These are phyloP conservation scores for Penicillium decumbens DNA, from an alignment of 2,329 filamentous ascomycete species.

Conservation along the genomic window DNA sequence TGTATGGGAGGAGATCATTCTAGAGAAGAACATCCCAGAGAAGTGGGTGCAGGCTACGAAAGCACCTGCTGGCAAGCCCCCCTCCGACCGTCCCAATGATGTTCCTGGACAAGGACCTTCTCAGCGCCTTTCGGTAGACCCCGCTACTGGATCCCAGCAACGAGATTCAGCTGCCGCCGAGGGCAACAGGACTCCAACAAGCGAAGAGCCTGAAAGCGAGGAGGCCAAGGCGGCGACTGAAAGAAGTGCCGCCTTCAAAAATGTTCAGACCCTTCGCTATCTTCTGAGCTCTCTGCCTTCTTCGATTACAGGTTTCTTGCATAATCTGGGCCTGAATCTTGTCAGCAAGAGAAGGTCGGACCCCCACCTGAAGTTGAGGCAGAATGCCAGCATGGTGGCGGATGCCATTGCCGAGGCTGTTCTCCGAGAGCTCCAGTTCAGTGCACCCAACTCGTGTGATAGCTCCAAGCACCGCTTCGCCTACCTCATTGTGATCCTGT, in stretches of 20 bases:
- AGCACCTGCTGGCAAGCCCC: constrained; percentile 36
- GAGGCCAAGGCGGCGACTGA: constrained; percentile 25
- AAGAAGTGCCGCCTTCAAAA: constrained; percentile 56
- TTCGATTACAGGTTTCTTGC: constrained; percentile 78
- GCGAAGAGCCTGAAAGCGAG: constrained; percentile 17
- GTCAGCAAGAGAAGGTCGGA: constrained; percentile 71
- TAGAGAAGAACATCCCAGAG: constrained; percentile 69
- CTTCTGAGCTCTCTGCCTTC: constrained; percentile 74
- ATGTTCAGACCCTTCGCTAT: constrained; percentile 70
- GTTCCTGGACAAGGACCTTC: constrained; percentile 21
- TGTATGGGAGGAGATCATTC: constrained; percentile 75
- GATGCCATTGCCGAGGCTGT: constrained; percentile 68
- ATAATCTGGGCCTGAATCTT: constrained; percentile 76
- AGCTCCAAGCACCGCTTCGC: constrained; percentile 62
- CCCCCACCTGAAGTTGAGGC: constrained; percentile 56
- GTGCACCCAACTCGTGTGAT: constrained; percentile 43
- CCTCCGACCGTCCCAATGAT: constrained; percentile 42
- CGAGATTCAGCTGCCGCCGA: constrained; percentile 21
- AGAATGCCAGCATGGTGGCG: constrained; percentile 58
- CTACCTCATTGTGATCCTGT: constrained; percentile 77
- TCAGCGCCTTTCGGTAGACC: constrained; percentile 18
- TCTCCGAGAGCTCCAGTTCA: constrained; percentile 60
- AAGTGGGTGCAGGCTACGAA: constrained; percentile 48
- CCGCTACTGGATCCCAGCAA: constrained; percentile 26
- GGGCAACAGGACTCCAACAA: constrained; percentile 13